Evolutionary conservation across 805 yeast species (phyloP).

Genomic region (Tetrapisispora pingtungensis): DNA sequence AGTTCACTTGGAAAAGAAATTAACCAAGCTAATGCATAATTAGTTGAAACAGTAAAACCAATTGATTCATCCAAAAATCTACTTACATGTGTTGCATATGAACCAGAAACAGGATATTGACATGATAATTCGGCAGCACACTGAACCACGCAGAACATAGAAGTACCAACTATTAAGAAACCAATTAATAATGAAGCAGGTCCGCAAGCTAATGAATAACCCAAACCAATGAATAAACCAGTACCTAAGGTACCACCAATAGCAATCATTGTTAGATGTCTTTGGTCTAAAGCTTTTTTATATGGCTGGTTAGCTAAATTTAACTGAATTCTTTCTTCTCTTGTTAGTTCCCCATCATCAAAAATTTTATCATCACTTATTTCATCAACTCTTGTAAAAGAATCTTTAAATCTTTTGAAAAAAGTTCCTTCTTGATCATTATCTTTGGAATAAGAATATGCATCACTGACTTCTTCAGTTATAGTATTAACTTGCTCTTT

Average conservation of each 20-base stretch:
- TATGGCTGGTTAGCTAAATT: constrained; percentile 5
- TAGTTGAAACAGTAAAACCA: constrained; percentile 56
- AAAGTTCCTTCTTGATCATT: background rate
- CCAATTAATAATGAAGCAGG: constrained; percentile 43
- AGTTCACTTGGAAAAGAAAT: constrained; percentile 45
- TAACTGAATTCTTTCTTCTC: constrained; percentile 3
- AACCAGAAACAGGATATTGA: constrained; percentile 48
- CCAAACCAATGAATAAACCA: constrained; percentile 49
- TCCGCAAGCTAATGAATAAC: constrained; percentile 37
- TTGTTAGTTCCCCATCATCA: background rate
- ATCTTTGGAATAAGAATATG: background rate
- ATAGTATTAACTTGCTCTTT: background rate
- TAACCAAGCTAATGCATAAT: constrained; percentile 47
- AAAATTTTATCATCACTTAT: background rate
- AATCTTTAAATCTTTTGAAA: constrained; percentile 1
- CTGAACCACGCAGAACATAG: constrained; percentile 47
- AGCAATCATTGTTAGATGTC: constrained; percentile 35
- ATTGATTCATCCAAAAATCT: constrained; percentile 46
- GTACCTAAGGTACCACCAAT: constrained; percentile 81
- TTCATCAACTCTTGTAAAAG: constrained; percentile 4
- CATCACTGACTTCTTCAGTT: background rate
- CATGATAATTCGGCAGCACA: constrained; percentile 55
- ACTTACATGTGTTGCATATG: constrained; percentile 46
- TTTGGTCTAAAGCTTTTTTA: constrained; percentile 4
- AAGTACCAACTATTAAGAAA: constrained; percentile 42